phyloP scores from a whole-genome alignment of 2,329 filamentous ascomycete species.

The Sporothrix phasma region DNA sequence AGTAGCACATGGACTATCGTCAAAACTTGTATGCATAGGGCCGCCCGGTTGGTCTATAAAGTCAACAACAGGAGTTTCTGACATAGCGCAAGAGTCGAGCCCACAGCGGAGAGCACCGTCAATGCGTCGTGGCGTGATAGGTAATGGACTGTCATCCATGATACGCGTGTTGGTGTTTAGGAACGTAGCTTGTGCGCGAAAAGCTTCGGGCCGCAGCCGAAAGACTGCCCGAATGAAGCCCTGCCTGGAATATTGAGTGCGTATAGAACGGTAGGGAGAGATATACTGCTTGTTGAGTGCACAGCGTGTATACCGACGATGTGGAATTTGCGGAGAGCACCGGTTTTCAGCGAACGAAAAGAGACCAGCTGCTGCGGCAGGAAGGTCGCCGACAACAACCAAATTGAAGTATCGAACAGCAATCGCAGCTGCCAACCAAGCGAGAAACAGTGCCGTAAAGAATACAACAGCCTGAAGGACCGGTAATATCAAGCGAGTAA shows the following conservation, averaged over 20 bases:
- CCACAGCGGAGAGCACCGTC: background rate
- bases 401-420: background rate
- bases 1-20: background rate
- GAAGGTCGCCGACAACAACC: background rate
- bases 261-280: background rate
- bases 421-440: background rate
- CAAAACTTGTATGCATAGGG: background rate
- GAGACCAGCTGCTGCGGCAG: background rate
- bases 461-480: background rate
- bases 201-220: background rate
- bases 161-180: background rate
- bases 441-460: background rate
- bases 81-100: background rate
- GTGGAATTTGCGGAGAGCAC: background rate
- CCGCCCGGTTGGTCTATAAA: background rate
- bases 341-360: background rate
- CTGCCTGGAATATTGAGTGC: background rate
- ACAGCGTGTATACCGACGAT: background rate
- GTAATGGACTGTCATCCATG: slow-evolving; percentile 1
- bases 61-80: background rate
- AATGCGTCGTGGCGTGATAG: background rate
- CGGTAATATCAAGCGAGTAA: background rate
- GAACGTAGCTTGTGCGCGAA: background rate
- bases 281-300: no score
- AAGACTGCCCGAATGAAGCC: background rate